A percentile compares a stretch with the other conserved stretches of the same genome.
These are phyloP conservation scores for Nannochloropsis oceanica DNA, from an alignment of 108 stramenopile genomes.

Conservation along the genomic window DNA sequence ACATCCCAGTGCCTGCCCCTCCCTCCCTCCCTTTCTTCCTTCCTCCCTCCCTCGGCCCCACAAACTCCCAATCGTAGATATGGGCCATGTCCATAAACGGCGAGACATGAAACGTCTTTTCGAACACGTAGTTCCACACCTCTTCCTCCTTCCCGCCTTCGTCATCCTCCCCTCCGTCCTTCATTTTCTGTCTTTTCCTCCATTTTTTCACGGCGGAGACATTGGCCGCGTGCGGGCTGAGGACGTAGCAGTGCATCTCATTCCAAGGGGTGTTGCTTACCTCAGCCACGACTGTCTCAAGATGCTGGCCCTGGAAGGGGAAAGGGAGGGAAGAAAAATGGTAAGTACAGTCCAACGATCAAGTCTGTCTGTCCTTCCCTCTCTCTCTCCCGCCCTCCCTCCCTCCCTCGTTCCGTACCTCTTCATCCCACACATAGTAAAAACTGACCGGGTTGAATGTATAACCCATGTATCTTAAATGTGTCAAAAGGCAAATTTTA, in stretches of 20 bases:
- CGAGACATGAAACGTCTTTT: conserved; percentile 84
- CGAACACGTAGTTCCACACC: conserved; percentile 36
- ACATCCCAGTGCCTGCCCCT: background rate
- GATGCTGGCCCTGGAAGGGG: background rate
- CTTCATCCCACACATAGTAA: conserved; percentile 27
- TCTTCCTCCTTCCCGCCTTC: background rate
- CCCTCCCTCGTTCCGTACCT: background rate
- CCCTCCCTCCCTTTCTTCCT: too few relatives aligned
- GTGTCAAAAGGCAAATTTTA: conserved; percentile 20
- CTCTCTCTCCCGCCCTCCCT: background rate
- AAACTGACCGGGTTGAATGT: conserved; percentile 39
- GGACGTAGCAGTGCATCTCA: conserved; percentile 76
- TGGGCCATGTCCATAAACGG: conserved; percentile 95
- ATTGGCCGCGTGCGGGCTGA: conserved; percentile 41
- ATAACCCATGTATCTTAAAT: conserved; percentile 41
- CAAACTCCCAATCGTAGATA: conserved; percentile 74
- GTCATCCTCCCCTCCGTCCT: background rate
- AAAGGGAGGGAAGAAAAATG: background rate
- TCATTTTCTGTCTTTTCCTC: background rate
- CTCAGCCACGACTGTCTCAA: conserved; percentile 65
- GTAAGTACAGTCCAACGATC: too few relatives aligned
- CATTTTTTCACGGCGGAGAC: background rate
- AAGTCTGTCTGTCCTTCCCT: background rate
- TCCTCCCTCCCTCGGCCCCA: background rate
- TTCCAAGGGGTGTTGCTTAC: conserved; percentile 86